A percentile compares a stretch with the other conserved stretches of the same genome.
Evolutionary conservation across 2,329 filamentous ascomycete species (phyloP).

Genomic region (Arthrinium phaeospermum): DNA sequence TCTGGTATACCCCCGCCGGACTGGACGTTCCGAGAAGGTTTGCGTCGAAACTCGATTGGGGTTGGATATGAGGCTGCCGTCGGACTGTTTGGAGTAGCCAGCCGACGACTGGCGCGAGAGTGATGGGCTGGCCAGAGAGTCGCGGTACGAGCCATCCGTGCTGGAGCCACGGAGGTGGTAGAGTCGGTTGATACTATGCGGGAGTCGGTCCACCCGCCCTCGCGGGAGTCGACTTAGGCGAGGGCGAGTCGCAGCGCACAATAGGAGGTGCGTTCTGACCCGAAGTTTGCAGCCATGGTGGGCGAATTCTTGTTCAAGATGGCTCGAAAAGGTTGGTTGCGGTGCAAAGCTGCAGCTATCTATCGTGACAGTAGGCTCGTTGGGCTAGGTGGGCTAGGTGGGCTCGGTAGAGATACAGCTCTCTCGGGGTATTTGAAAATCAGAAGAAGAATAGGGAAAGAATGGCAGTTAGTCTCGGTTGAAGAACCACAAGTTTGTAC

Average conservation of each 20-base stretch:
- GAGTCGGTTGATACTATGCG: constrained; percentile 69
- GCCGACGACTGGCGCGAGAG: constrained; percentile 69
- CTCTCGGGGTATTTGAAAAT: not conserved
- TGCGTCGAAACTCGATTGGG: constrained; percentile 54
- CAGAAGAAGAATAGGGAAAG: not conserved
- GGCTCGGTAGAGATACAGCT: not conserved
- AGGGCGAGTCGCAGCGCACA: constrained; percentile 65
- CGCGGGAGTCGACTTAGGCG: constrained; percentile 67
- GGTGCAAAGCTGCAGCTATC: not conserved
- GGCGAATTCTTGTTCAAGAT: not conserved
- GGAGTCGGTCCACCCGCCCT: constrained; percentile 63
- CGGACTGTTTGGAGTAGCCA: constrained; percentile 57
- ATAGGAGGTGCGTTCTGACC: constrained; percentile 42
- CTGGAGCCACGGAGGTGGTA: constrained; percentile 63
- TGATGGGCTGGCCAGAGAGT: constrained; percentile 60
- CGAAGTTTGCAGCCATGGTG: constrained; percentile 44
- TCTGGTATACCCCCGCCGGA: constrained; percentile 81
- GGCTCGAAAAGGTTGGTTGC: not conserved
- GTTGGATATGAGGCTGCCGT: constrained; percentile 45
- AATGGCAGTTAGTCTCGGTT: not conserved
- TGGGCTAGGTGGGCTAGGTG: not conserved
- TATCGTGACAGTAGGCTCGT: not conserved
- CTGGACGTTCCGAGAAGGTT: constrained; percentile 45
- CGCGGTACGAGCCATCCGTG: constrained; percentile 54
- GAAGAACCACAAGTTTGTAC: constrained; percentile 16